phyloP scores from a whole-genome alignment of 192 early-diverging fungal genomes.

The Dissophora ornata region DNA sequence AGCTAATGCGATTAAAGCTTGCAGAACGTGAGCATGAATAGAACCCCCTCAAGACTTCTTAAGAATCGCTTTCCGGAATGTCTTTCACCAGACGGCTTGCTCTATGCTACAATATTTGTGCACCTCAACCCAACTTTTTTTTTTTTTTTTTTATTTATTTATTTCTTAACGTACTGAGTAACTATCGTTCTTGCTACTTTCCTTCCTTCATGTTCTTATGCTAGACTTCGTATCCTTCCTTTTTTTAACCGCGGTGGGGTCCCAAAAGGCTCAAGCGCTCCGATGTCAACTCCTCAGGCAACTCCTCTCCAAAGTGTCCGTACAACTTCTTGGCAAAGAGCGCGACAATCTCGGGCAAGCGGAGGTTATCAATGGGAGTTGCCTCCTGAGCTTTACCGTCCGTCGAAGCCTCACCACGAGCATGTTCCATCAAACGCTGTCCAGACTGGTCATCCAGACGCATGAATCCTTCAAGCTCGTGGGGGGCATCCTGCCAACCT shows the following conservation, averaged over 20 bases:
- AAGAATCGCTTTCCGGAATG: too few species aligned
- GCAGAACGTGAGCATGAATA: too few species aligned
- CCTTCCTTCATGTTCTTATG: too few species aligned
- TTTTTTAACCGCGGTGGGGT: slow-evolving; percentile 9
- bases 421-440: slow-evolving; percentile 49
- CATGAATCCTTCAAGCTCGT: slow-evolving; percentile 46
- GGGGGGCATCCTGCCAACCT: slow-evolving; percentile 50
- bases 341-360: slow-evolving; percentile 54
- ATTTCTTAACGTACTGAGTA: too few species aligned
- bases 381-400: slow-evolving; percentile 48
- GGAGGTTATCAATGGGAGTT: slow-evolving; percentile 34
- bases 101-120: too few species aligned
- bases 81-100: too few species aligned
- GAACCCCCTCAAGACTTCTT: too few species aligned
- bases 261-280: slow-evolving; percentile 39
- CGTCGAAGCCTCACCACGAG: slow-evolving; percentile 23
- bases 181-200: too few species aligned
- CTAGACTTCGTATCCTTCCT: too few species aligned
- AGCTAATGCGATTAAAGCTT: too few species aligned
- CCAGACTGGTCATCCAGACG: slow-evolving; percentile 54
- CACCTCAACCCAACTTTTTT: too few species aligned
- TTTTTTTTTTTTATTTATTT: too few species aligned
- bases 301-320: slow-evolving; percentile 46
- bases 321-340: slow-evolving; percentile 52
- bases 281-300: slow-evolving; percentile 31